phyloP scores from a whole-genome alignment of 345 rosid genomes.

The Draba incana region DNA sequence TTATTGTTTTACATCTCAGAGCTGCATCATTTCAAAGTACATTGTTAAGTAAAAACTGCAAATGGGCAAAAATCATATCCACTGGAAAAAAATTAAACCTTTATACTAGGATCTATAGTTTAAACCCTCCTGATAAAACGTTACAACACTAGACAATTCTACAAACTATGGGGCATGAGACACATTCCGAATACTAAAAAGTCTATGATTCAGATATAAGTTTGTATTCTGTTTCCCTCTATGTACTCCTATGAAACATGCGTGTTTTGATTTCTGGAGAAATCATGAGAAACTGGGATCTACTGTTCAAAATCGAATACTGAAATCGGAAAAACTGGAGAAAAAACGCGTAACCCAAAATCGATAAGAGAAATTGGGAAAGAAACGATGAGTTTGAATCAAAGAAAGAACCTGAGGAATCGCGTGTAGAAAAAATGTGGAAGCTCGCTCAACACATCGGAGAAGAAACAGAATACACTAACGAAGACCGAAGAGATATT shows the following conservation, averaged over 20 bases:
- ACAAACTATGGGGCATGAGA: constrained; percentile 3
- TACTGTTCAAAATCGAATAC: constrained; percentile 13
- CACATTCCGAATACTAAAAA: constrained; percentile 10
- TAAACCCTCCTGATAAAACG: neutral
- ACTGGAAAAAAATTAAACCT: neutral
- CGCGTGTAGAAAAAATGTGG: neutral
- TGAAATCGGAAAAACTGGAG: neutral
- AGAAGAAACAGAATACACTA: neutral
- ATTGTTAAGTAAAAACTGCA: constrained; percentile 19
- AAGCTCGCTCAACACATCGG: constrained; percentile 12
- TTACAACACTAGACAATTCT: constrained; percentile 2
- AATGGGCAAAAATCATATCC: neutral
- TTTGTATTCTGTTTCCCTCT: neutral
- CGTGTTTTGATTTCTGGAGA: constrained; percentile 8
- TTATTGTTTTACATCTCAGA: constrained; percentile 4
- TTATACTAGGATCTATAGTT: constrained; percentile 11
- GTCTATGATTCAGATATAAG: neutral
- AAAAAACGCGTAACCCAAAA: neutral
- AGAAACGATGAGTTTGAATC: neutral
- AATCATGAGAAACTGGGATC: neutral
- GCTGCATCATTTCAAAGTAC: constrained; percentile 15
- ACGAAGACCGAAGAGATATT: neutral
- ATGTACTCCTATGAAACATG: constrained; percentile 4
- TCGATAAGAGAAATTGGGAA: constrained; percentile 18
- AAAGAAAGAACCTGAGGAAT: constrained; percentile 27